Percentiles rank a stretch among this genome's conserved stretches.
Evolutionary conservation across 169 alveolate species (phyloP).

Genomic region (Plasmodium reichenowi): DNA sequence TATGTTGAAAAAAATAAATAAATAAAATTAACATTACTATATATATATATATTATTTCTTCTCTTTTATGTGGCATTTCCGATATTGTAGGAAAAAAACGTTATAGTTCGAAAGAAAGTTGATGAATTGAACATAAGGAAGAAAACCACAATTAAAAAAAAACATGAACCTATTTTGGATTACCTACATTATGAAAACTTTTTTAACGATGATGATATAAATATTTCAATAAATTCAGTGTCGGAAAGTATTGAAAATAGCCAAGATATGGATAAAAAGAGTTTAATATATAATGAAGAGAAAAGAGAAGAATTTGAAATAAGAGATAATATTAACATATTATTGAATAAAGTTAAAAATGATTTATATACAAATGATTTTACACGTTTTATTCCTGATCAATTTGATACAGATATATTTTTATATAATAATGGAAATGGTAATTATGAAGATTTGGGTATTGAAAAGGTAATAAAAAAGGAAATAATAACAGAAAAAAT

Average conservation of each 20-base stretch:
- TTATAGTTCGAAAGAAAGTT: conserved; percentile 13
- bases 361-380: conserved; percentile 27
- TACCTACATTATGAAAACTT: conserved; percentile 51
- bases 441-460: conserved; percentile 10
- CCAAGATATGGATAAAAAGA: not conserved
- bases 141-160: conserved; percentile 21
- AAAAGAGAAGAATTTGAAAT: conserved; percentile 32
- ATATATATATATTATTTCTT: not conserved
- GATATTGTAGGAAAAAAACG: not conserved
- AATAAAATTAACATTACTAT: not conserved
- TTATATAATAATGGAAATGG: not conserved
- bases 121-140: conserved; percentile 10
- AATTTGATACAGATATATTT: conserved; percentile 43
- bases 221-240: conserved; percentile 12
- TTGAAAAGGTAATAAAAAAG: conserved; percentile 9
- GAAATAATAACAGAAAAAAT: not conserved
- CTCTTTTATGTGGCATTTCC: not conserved
- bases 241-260: conserved; percentile 24
- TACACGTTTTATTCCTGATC: conserved; percentile 39
- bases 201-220: conserved; percentile 22
- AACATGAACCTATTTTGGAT: conserved; percentile 19
- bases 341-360: conserved; percentile 20
- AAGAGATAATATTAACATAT: conserved; percentile 20
- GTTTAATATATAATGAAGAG: not conserved
- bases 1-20: not conserved